A percentile compares a stretch with the other conserved stretches of the same genome.
Conservation (phyloP, 2,329 filamentous ascomycete genomes). For the Fusarium sp. region DNA sequence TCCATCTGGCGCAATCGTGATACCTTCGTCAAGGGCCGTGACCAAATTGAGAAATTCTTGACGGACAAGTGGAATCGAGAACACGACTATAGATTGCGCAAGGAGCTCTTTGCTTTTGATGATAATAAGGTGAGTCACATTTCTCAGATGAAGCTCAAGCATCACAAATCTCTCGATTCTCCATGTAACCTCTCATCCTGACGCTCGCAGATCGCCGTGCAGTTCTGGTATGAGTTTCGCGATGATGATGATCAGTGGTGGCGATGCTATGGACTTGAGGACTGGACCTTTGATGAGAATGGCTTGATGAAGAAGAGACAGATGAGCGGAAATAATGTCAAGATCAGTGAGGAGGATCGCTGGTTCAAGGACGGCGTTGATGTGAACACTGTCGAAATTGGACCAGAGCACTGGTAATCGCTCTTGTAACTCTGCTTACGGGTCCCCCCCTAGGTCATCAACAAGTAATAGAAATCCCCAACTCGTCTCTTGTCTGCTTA, state of each 20-base stretch:
- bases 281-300: constrained; percentile 77
- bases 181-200: background rate
- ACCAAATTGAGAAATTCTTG: constrained; percentile 73
- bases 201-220: constrained; percentile 72
- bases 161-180: accelerated
- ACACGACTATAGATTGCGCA: constrained; percentile 75
- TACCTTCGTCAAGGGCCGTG: constrained; percentile 72
- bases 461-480: background rate
- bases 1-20: constrained; percentile 83
- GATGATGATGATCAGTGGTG: constrained; percentile 79
- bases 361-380: constrained; percentile 77
- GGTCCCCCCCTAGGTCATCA: background rate
- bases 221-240: constrained; percentile 89
- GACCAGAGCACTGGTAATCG: constrained; percentile 23
- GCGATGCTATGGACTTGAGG: constrained; percentile 84
- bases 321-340: constrained; percentile 79
- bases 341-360: constrained; percentile 66
- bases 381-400: constrained; percentile 71
- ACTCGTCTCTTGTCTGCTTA: background rate
- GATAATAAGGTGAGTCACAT: constrained; percentile 62
- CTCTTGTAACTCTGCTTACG: background rate
- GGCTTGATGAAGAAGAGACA: constrained; percentile 77
- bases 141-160: accelerated
- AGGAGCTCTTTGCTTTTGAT: constrained; percentile 82
- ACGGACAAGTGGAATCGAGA: constrained; percentile 78